Evolutionary conservation across 768 basidiomycete genomes (phyloP).

Genomic region (Leccinum pellstonianum): DNA sequence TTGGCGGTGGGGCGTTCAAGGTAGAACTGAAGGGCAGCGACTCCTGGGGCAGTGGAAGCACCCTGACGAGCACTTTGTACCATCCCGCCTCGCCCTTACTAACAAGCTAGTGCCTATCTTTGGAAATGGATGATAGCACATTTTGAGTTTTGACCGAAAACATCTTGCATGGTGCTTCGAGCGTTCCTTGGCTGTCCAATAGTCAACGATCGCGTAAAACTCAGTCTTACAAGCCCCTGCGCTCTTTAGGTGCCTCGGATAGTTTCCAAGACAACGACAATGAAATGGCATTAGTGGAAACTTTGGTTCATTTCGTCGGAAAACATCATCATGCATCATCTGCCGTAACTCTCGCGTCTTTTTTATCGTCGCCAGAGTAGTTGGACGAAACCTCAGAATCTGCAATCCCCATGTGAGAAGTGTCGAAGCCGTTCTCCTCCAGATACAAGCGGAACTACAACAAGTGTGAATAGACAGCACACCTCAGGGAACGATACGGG

Average conservation of each 20-base stretch:
- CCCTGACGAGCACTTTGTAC: too few species aligned
- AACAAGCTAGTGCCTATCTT: too few species aligned
- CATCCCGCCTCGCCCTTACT: too few species aligned
- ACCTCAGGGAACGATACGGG: not conserved
- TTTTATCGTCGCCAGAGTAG: slow-evolving; percentile 21
- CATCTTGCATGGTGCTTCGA: not conserved
- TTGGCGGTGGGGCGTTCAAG: too few species aligned
- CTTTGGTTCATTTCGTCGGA: not conserved
- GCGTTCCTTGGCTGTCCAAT: not conserved
- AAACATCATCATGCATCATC: slow-evolving; percentile 4
- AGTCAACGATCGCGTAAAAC: not conserved
- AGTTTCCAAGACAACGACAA: not conserved
- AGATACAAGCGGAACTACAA: slow-evolving; percentile 82
- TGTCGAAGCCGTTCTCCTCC: slow-evolving; percentile 76
- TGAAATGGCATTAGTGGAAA: not conserved
- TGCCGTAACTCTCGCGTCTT: slow-evolving; percentile 9
- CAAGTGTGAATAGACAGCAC: not conserved
- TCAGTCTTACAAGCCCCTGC: not conserved
- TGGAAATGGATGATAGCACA: too few species aligned
- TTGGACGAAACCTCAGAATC: slow-evolving; percentile 26
- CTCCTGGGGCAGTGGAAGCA: too few species aligned
- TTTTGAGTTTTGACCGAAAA: too few species aligned
- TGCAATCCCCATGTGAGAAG: slow-evolving; percentile 62
- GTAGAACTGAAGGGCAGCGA: too few species aligned
- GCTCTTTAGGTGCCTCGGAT: not conserved